Evolutionary conservation across 2,329 filamentous ascomycete species (phyloP), one percentile per base, ranked within the genome.

Genomic region (Colletotrichum sp.): DNA sequence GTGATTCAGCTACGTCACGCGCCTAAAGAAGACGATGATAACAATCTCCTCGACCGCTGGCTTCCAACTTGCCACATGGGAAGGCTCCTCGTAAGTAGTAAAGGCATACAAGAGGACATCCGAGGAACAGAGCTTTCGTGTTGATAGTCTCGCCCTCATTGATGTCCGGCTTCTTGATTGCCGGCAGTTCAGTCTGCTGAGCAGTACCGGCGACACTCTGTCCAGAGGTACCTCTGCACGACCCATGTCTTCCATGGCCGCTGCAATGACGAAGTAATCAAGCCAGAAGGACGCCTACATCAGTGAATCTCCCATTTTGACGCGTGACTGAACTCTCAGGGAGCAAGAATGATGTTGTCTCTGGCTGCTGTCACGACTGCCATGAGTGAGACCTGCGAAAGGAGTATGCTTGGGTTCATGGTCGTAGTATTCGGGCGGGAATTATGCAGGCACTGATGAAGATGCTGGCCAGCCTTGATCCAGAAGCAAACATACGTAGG

Each of bases 261-360:
- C 1, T 44, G 5, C 16, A n/a, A n/a, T n/a, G 8, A 1, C 3
- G 18, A 44, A 6, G 16, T 44, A 44, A 10, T n/a, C 39, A 44
- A 10, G 39, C 5, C 39, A 5, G 39, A n/a, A 10, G 9, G 39
- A 44, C 39, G 39, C 39, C 8, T 44, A n/a, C 39, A 44, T 44
- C 5, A n/a, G 39, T 10, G 39, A 3, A 3, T 2, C 9, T 0
- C 18, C 8, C 39, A 3, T 6, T n/a, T 0, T 3, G 16, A 44
- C 8, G 16, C 39, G 18, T n/a, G 16, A 10, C 39, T n/a, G 5
- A 44, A n/a, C 8, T 6, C 16, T 10, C 39, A n/a, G 1, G 39
- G 18, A n/a, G 16, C 16, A 10, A 39, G 18, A 44, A 8, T 5
- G 39, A n/a, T n/a, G 39, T n/a, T 5, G 39, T 44, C 39, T 44